A percentile compares a stretch with the other conserved stretches of the same genome.
Conservation (phyloP, 2,329 filamentous ascomycete species). For the Penicillium verrucosum region DNA sequence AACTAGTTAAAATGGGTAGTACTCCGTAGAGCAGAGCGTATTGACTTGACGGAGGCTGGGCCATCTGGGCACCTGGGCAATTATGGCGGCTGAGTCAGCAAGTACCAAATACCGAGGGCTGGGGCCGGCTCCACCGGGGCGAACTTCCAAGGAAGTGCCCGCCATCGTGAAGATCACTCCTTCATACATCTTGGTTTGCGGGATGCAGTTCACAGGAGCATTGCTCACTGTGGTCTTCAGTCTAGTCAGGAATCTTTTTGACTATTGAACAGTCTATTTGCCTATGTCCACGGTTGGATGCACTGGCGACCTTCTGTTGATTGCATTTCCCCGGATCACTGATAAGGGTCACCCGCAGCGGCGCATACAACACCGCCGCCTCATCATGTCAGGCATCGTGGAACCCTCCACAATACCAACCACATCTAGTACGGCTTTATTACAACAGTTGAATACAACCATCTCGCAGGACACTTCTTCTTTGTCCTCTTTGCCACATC, state of each 20-base stretch:
- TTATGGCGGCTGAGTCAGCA: not conserved
- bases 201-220: conserved; percentile 15
- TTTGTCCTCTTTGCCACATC: conserved; percentile 29
- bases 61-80: too few relatives aligned
- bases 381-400: conserved; percentile 27
- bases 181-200: conserved; percentile 5
- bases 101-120: not conserved
- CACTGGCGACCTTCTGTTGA: conserved; percentile 7
- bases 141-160: conserved; percentile 4
- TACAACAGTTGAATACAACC: conserved; percentile 20
- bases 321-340: conserved; percentile 19
- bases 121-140: not conserved
- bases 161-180: conserved; percentile 5
- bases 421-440: conserved; percentile 19
- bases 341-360: conserved; percentile 16
- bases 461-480: conserved; percentile 18
- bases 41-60: not conserved
- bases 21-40: not conserved
- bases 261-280: not conserved
- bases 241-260: not conserved
- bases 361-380: not conserved
- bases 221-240: conserved; percentile 13
- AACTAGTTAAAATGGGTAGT: not conserved
- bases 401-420: conserved; percentile 19
- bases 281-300: not conserved